Conservation (phyloP, 2,329 filamentous ascomycete genomes). For the Cordyceps militaris region DNA sequence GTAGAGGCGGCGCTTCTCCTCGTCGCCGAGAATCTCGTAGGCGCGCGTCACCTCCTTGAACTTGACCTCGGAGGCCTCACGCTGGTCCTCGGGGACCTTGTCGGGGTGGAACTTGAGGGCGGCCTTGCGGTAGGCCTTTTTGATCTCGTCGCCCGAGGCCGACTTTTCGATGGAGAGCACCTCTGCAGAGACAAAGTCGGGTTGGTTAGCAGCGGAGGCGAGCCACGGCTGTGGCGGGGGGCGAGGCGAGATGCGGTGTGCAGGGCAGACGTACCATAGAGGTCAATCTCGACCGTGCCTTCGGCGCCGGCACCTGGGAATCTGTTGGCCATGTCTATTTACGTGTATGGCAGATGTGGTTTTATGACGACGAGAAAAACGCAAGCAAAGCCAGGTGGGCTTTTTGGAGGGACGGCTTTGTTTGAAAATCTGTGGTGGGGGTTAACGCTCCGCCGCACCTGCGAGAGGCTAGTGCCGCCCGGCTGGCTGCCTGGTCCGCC, state of each 20-base stretch:
- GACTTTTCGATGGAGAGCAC: conserved; percentile 68
- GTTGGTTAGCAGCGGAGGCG: conserved; percentile 13
- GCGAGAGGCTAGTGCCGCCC: neutral
- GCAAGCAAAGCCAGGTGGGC: neutral
- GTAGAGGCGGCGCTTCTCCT: conserved; percentile 86
- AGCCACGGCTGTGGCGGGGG: neutral
- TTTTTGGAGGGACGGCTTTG: conserved; percentile 5
- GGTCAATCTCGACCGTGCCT: conserved; percentile 43
- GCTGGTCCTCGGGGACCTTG: conserved; percentile 82
- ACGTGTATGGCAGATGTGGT: neutral
- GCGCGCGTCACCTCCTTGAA: conserved; percentile 93
- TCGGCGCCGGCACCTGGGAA: conserved; percentile 7
- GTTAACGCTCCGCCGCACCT: conserved; percentile 9
- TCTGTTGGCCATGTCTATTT: conserved; percentile 7
- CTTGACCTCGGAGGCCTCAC: conserved; percentile 76
- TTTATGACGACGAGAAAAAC: conserved; percentile 7
- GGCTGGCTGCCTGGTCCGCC: neutral
- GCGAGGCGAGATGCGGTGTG: neutral
- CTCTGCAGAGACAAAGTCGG: conserved; percentile 47
- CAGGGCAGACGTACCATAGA: conserved; percentile 43
- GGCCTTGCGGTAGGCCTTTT: conserved; percentile 93
- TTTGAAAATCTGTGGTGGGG: conserved; percentile 16
- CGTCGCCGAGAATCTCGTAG: conserved; percentile 96
- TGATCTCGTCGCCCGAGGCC: conserved; percentile 74
- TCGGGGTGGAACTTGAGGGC: conserved; percentile 88